phyloP scores from a whole-genome alignment of 2,329 filamentous ascomycete species.

The Fusarium scirpi region DNA sequence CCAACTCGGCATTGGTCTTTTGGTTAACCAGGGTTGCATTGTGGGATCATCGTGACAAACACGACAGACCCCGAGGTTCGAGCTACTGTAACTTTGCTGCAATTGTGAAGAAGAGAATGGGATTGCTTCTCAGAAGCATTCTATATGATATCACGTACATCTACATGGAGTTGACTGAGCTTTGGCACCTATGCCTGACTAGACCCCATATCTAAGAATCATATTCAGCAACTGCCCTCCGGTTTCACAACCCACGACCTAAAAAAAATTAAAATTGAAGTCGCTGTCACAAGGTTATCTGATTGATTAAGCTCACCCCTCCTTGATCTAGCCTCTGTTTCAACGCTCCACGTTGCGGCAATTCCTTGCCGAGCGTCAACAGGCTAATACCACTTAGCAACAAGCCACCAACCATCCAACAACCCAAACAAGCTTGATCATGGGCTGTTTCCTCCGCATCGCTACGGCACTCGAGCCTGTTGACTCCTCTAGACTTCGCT shows the following conservation, averaged over 20 bases:
- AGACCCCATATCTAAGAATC: background rate
- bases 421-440: constrained; percentile 21
- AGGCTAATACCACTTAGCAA: constrained; percentile 24
- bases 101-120: background rate
- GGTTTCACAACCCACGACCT: background rate
- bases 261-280: background rate
- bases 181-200: background rate
- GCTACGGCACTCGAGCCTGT: background rate
- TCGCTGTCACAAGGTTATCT: constrained; percentile 7
- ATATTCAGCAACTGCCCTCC: constrained; percentile 8
- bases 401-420: constrained; percentile 37
- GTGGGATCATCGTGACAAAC: constrained; percentile 20
- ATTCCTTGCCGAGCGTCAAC: constrained; percentile 43
- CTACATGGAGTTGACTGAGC: background rate
- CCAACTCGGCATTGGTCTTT: constrained; percentile 11
- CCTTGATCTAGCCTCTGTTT: background rate
- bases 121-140: background rate
- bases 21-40: constrained; percentile 9
- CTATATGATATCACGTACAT: background rate
- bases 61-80: background rate
- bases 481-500: background rate
- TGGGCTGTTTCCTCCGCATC: constrained; percentile 23
- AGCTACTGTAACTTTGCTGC: background rate
- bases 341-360: constrained; percentile 42
- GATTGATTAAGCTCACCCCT: constrained; percentile 24